Evolutionary conservation across 2,329 filamentous ascomycete species (phyloP), one percentile per base, ranked within the genome.

Genomic region (Ascochyta pisi): DNA sequence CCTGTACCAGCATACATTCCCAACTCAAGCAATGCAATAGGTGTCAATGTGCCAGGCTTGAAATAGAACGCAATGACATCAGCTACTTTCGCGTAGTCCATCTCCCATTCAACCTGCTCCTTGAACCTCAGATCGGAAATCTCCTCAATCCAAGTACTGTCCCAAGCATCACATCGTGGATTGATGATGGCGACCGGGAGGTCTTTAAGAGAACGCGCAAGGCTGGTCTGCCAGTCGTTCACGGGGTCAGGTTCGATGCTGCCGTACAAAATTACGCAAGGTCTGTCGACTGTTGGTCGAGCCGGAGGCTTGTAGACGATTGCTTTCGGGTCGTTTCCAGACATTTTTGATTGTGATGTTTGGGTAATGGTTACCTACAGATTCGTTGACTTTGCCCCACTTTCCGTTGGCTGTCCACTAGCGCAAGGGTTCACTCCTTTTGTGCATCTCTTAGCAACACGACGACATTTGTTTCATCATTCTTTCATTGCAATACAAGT

Each of bases 31-130:
- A 89, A 67, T 39, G 81, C 84, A 40, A 88, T 76, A 2, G 84
- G 83, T 7, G 85, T 83, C 44, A 77, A 68, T 0, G 81, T 84
- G 1, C 63, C 73, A 0, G 79, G 76, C 24, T 82, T 78, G 52
- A 88, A 85, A 61, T 83, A 84, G 38, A 88, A 74, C 4, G 83
- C 82, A 16, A 88, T 73, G 4, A 88, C 61, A 67, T 84, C 80
- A 0, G 85, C 84, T 1, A 60, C 50, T 13, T 83, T 79, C 61
- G 84, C 83, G 72, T 79, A 82, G 38, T 84, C 79, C 35, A 89
- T 78, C 69, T 89, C 87, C 86, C 86, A 89, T 38, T 79, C 73
- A 0, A 84, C 79, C 69, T 89, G 86, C 53, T 84, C 76, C n/a
- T 73, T 75, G 70, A 84, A 89, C 0, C 77, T 79, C 3, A 65